Base-by-base conservation (phyloP, 768 basidiomycete species). In the Favolaschia claudopus region DNA sequence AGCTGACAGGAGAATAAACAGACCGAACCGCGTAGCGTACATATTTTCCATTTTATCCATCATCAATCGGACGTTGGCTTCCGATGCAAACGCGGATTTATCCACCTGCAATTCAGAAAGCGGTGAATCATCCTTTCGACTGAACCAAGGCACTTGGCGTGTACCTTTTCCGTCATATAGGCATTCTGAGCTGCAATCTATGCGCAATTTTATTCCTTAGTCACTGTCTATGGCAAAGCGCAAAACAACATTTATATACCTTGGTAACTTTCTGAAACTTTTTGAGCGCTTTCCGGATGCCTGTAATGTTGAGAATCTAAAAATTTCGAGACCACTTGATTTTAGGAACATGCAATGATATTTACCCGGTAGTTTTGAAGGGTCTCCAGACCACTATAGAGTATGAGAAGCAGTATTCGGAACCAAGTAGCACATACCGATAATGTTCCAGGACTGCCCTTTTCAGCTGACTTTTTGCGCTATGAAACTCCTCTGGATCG, bases 301-400 rank as follows among this genome's bases (percentile, higher is more conserved):
- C 97, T 1, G 93, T 92, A 10, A 95, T 73, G 71, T 99, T 99
- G 36, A 98, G 74, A 40, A 91, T 86, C 89, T 93, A 61, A 9
- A 22, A 27, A n/a, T n/a, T n/a, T n/a, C n/a, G n/a, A 40, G n/a
- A 34, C 14, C 24, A 24, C 22, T 25, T 31, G 31, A 38, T 20
- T 58, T 34, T 22, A 12, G 14, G 50, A 24, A 28, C n/a, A n/a
- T n/a, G 49, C 14, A n/a, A 15, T 4, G 8, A 37, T 3, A 70
- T 85, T 15, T 69, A 94, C 94, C 29, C 94, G 83, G 72, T 96
- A 99, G 69, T 93, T 93, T 65, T 94, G 92, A 60, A 99, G 78
- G 48, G 89, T 76, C 69, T 96, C 95, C 20, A 97, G 77, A 10
- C 85, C 89, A 17, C 93, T 91, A 66, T 14, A 24, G n/a, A n/a